phyloP scores from a whole-genome alignment of 345 rosid genomes.

The Brassica juncea region DNA sequence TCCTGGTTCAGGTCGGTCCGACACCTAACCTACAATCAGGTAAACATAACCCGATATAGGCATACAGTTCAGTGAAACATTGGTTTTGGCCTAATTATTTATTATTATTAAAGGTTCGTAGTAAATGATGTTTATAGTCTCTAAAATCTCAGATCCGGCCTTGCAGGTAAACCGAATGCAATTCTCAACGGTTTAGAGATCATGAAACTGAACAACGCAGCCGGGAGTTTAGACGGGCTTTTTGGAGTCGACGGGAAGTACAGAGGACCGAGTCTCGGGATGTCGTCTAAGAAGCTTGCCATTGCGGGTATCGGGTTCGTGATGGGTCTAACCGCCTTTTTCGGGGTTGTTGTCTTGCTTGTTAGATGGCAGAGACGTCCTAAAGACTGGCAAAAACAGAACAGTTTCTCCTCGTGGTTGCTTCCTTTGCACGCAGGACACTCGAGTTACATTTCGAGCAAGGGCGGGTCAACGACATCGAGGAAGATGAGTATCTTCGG shows the following conservation, averaged over 20 bases:
- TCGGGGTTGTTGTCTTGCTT: constrained; percentile 48
- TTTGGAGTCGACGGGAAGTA: constrained; percentile 43
- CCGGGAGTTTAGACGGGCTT: constrained; percentile 60
- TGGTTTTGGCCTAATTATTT: neutral
- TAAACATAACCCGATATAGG: neutral
- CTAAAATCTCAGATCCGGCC: neutral
- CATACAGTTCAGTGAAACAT: neutral
- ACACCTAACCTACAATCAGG: constrained; percentile 42
- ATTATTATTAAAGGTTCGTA: too few relatives aligned
- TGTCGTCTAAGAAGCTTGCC: constrained; percentile 48
- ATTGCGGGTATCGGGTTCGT: constrained; percentile 55
- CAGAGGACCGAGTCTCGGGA: constrained; percentile 24
- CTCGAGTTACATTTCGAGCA: constrained; percentile 53
- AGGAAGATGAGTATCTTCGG: constrained; percentile 57
- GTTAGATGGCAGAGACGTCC: constrained; percentile 59
- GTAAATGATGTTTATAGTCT: neutral
- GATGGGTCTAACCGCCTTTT: constrained; percentile 51
- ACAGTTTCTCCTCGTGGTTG: constrained; percentile 77
- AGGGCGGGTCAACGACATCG: constrained; percentile 54
- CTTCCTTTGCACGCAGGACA: constrained; percentile 57
- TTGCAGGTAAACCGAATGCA: constrained; percentile 51
- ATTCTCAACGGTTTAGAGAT: constrained; percentile 79
- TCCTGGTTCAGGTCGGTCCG: constrained; percentile 70
- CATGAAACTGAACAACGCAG: constrained; percentile 64
- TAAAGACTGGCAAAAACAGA: constrained; percentile 58